phyloP scores from a whole-genome alignment of 2,329 filamentous ascomycete species.

The Colletotrichum filicis region DNA sequence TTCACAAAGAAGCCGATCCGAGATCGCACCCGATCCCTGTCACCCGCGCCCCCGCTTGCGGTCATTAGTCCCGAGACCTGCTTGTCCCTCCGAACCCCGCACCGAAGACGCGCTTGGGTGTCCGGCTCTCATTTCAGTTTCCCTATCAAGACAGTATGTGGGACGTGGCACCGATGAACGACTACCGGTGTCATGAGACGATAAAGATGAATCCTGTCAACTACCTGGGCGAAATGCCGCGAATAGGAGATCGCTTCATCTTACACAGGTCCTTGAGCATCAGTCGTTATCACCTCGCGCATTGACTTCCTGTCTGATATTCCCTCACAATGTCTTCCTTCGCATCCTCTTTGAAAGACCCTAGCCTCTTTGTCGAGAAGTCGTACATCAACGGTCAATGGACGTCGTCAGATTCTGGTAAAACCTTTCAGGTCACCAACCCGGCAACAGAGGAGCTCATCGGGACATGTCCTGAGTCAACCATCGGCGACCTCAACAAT shows the following conservation, averaged over 20 bases:
- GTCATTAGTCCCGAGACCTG: conserved; percentile 10
- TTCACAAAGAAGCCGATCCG: background rate
- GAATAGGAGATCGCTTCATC: no score
- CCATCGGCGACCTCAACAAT: conserved; percentile 69
- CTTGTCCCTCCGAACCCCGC: background rate
- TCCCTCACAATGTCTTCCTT: background rate
- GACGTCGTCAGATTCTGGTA: conserved; percentile 3
- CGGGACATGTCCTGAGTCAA: conserved; percentile 77
- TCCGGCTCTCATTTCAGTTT: no score
- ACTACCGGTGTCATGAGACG: background rate
- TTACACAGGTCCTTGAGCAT: no score
- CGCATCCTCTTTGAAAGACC: conserved; percentile 8
- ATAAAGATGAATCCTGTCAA: background rate
- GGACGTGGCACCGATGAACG: no score
- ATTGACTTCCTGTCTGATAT: no score
- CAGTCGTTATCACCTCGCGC: no score
- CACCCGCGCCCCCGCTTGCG: background rate
- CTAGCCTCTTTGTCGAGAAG: conserved; percentile 14
- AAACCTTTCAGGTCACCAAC: conserved; percentile 54
- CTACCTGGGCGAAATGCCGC: no score
- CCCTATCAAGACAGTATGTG: no score
- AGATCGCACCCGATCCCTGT: conserved; percentile 6
- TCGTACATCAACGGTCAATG: conserved; percentile 22
- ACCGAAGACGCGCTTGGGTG: background rate
- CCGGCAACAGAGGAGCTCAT: conserved; percentile 75